phyloP scores from a whole-genome alignment of 768 basidiomycete genomes.

The Pleurotus pulmonarius region DNA sequence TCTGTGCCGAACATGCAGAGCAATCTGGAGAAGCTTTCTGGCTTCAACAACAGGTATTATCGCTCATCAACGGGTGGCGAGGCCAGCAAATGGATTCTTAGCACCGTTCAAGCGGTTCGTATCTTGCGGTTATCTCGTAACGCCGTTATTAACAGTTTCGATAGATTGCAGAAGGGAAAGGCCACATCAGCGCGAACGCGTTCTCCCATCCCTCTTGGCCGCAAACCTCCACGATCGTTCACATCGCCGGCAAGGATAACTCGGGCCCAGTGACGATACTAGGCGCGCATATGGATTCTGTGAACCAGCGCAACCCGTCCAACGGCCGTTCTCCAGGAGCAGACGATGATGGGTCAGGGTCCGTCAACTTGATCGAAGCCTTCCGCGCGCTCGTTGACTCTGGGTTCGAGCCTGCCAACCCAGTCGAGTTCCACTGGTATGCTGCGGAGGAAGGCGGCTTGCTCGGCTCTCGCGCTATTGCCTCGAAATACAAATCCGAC shows the following conservation, averaged over 20 bases:
- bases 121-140: neutral
- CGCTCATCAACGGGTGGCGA: constrained; percentile 23
- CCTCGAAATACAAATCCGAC: constrained; percentile 40
- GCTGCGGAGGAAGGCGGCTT: constrained; percentile 42
- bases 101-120: constrained; percentile 21
- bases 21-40: constrained; percentile 25
- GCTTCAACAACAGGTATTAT: constrained; percentile 34
- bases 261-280: constrained; percentile 30
- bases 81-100: constrained; percentile 28
- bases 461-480: constrained; percentile 52
- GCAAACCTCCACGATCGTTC: constrained; percentile 32
- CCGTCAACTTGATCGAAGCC: constrained; percentile 40
- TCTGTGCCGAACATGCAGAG: constrained; percentile 23
- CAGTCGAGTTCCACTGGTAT: constrained; percentile 49
- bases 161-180: constrained; percentile 15
- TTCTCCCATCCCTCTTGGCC: constrained; percentile 28
- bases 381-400: constrained; percentile 34
- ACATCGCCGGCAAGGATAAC: constrained; percentile 29
- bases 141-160: neutral
- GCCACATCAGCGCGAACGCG: constrained; percentile 23
- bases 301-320: constrained; percentile 33
- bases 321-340: constrained; percentile 43
- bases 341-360: constrained; percentile 47
- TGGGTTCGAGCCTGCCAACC: constrained; percentile 32
- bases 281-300: constrained; percentile 40